phyloP scores from a whole-genome alignment of 805 yeast species.

The Wickerhamiella vanderwaltii region DNA sequence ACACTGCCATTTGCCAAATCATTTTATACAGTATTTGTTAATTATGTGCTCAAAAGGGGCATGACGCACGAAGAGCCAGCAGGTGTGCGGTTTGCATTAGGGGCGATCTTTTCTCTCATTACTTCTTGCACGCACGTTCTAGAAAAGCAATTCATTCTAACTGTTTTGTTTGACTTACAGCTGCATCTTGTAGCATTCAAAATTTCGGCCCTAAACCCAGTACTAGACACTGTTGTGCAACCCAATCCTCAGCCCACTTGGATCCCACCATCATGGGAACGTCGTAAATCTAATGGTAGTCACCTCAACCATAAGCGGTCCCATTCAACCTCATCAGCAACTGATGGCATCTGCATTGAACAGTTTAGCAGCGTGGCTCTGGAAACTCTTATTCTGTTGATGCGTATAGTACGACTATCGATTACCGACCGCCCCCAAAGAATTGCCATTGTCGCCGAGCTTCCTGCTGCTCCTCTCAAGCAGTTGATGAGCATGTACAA shows the following conservation, averaged over 20 bases:
- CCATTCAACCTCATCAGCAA: slow-evolving; percentile 1
- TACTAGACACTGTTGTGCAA: slow-evolving; percentile 16
- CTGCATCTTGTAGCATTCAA: slow-evolving; percentile 34
- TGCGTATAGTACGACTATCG: slow-evolving; percentile 45
- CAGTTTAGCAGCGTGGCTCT: slow-evolving; percentile 19
- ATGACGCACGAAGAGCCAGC: slow-evolving; percentile 15
- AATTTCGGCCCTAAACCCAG: slow-evolving; percentile 22
- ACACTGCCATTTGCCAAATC: slow-evolving; percentile 49
- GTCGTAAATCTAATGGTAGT: not conserved
- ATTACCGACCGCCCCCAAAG: slow-evolving; percentile 64
- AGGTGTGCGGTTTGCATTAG: slow-evolving; percentile 17
- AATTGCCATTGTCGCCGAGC: slow-evolving; percentile 45
- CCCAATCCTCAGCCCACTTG: not conserved
- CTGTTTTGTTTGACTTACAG: slow-evolving; percentile 63
- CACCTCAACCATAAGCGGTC: slow-evolving; percentile 1
- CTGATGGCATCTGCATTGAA: slow-evolving; percentile 13
- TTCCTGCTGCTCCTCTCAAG: slow-evolving; percentile 50
- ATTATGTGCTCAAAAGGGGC: slow-evolving; percentile 42
- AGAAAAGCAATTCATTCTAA: slow-evolving; percentile 62
- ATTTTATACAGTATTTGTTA: slow-evolving; percentile 49
- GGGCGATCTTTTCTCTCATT: slow-evolving; percentile 31
- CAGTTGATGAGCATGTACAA: slow-evolving; percentile 50
- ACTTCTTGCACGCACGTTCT: slow-evolving; percentile 64
- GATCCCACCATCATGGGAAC: not conserved
- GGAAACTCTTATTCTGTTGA: slow-evolving; percentile 33